A percentile compares a stretch with the other conserved stretches of the same genome.
phyloP scores from a whole-genome alignment of 441 rosid species.

The Erysimum cheiri region DNA sequence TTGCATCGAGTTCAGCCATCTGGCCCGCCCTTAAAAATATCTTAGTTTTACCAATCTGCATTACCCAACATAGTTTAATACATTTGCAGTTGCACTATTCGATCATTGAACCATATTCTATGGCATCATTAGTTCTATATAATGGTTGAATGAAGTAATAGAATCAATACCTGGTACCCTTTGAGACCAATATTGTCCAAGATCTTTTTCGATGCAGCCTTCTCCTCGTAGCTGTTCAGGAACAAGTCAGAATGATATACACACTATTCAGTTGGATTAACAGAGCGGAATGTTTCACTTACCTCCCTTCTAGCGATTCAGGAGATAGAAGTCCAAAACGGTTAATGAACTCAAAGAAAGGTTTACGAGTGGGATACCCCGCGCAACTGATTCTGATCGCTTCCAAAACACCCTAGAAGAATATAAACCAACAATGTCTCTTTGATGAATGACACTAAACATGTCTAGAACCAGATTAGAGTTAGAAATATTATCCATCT shows the following conservation, averaged over 20 bases:
- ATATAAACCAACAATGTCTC: neutral
- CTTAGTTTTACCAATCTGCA: constrained; percentile 97
- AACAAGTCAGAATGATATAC: constrained; percentile 33
- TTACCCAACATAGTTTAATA: constrained; percentile 12
- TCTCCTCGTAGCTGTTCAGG: constrained; percentile 79
- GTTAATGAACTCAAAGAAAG: constrained; percentile 87
- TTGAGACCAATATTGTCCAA: constrained; percentile 80
- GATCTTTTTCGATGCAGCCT: constrained; percentile 70
- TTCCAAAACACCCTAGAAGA: constrained; percentile 81
- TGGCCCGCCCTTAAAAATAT: constrained; percentile 97
- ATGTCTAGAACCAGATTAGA: constrained; percentile 6
- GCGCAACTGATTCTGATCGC: constrained; percentile 99
- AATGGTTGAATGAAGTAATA: constrained; percentile 8
- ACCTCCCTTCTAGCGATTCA: constrained; percentile 79
- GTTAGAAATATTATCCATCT: constrained; percentile 27
- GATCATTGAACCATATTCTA: constrained; percentile 32
- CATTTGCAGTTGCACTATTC: constrained; percentile 4
- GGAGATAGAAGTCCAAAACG: constrained; percentile 88
- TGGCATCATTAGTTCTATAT: neutral
- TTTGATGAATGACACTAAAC: neutral
- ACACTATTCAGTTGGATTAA: neutral
- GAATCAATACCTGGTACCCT: constrained; percentile 83
- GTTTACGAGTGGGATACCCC: constrained; percentile 97
- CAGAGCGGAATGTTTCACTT: constrained; percentile 48
- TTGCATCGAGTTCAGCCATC: constrained; percentile 97